Base-by-base conservation (phyloP, 768 basidiomycete genomes). In the Goffeauzyma gilvescens region DNA sequence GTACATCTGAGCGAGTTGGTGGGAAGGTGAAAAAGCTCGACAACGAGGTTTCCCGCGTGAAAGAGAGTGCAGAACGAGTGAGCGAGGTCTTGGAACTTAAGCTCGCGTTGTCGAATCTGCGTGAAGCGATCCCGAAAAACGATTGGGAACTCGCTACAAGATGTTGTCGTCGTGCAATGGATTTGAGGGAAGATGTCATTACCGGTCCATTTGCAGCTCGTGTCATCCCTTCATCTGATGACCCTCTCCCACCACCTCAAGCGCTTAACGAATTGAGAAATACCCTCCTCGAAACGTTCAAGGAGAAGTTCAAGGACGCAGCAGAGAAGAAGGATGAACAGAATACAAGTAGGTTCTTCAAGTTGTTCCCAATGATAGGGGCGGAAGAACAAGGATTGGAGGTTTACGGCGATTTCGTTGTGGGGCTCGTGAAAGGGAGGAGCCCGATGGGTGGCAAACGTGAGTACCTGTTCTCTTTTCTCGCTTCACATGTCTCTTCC, bases 71-170 rank as follows among this genome's bases (percentile, higher is more conserved):
- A n/a, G 93, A 96, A 45, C 74, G 83, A 38, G 83, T 96, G 8
- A 78, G 75, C 4, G 83, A 86, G 58, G 84, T 95, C 30, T 80
- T 93, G 68, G 93, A 96, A 47, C 74, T 98, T 52, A 95, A 93
- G 73, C 87, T 83, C 0, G 79, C 90, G 1, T 64, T 81, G 32
- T 60, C 68, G 4, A 70, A 69, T 17, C 62, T 79, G 12, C 69
- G 73, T 34, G 53, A 67, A 8, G 66, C 74, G 12, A 87, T 95
- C 23, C 77, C 80, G 23, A 68, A 67, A 33, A 74, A 81, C 51
- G 93, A 96, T 55, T 98, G 93, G 93, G 93, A 98, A 60, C 74
- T 81, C 2, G 93, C 93, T 3, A 77, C 87, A 0, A 72, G 85
- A 45, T 79, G 85, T 55, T 90, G 89, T 63, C 76, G 82, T 24